Conservation (phyloP, 2,329 filamentous ascomycete genomes). For the Sporothrix euskadiensis region DNA sequence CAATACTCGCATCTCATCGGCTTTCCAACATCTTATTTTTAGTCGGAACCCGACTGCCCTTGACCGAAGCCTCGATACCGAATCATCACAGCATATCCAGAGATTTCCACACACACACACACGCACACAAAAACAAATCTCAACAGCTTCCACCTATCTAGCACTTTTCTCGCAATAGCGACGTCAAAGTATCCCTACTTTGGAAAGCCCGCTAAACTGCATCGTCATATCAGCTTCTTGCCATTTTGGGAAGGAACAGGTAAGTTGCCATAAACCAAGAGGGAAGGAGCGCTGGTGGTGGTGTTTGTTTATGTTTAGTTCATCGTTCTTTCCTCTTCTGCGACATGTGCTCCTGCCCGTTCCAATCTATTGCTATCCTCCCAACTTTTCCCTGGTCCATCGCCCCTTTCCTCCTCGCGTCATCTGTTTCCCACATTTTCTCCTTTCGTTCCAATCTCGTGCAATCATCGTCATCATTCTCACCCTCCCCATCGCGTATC, state of each 20-base stretch:
- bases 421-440: neutral
- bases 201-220: neutral
- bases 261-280: constrained; percentile 4
- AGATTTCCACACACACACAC: neutral
- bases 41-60: neutral
- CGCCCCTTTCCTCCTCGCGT: neutral
- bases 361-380: neutral
- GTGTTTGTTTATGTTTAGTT: neutral
- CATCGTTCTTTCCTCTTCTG: constrained; percentile 21
- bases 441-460: neutral
- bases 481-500: neutral
- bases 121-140: neutral
- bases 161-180: neutral
- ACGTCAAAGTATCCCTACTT: neutral
- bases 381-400: neutral
- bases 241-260: constrained; percentile 22
- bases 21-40: neutral
- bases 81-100: neutral
- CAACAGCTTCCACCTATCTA: neutral
- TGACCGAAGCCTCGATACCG: neutral
- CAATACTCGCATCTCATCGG: neutral
- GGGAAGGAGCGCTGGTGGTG: neutral
- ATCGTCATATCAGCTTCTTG: constrained; percentile 1
- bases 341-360: neutral
- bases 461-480: neutral